Conservation (phyloP, 176 grass and related monocot genomes). For the Zoysia pacifica region DNA sequence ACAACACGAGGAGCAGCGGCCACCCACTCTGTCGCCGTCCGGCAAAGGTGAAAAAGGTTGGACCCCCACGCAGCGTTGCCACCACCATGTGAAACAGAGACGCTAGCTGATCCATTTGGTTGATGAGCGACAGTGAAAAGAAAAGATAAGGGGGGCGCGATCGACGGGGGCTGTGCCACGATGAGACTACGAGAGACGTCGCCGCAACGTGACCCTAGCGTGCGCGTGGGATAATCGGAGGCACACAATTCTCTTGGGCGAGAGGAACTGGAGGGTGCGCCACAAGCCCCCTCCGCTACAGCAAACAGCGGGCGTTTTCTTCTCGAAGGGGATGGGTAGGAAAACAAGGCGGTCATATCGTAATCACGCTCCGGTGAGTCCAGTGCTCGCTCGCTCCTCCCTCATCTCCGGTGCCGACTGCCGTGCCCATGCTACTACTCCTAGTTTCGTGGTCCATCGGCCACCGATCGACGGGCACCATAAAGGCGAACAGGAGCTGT, state of each 20-base stretch:
- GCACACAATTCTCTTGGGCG: background rate
- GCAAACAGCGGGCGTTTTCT: background rate
- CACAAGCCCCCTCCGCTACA: background rate
- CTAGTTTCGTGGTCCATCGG: background rate
- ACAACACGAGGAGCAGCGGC: background rate
- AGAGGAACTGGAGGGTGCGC: background rate
- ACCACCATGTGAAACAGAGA: background rate
- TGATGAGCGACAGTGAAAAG: background rate
- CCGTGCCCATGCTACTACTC: background rate
- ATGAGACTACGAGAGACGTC: background rate
- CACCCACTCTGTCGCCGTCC: background rate
- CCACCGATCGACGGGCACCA: conserved; percentile 6
- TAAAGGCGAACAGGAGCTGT: conserved; percentile 29
- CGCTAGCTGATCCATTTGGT: background rate
- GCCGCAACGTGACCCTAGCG: background rate
- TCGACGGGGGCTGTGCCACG: background rate
- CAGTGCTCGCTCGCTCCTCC: background rate
- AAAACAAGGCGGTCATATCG: background rate
- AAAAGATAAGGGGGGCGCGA: background rate
- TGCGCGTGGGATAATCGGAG: background rate
- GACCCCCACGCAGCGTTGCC: background rate
- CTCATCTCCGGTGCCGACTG: background rate
- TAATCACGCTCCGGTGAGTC: background rate
- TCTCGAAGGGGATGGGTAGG: background rate
- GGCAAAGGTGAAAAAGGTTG: background rate